Evolutionary conservation across 345 rosid genomes (phyloP).

Genomic region (Lenwebbia sp.): DNA sequence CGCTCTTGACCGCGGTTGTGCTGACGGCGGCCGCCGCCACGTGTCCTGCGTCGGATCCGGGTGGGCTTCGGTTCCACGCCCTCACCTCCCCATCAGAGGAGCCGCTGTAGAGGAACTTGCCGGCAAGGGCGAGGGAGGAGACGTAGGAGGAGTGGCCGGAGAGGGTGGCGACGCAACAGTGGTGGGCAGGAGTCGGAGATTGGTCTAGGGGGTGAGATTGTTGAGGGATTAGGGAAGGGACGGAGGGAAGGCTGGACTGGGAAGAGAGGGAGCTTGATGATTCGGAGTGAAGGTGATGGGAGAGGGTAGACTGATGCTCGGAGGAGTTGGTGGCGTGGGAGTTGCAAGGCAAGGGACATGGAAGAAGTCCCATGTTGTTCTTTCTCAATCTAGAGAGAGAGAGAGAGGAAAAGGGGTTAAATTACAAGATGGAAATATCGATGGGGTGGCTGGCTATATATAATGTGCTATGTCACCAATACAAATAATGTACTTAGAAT

Average conservation of each 20-base stretch:
- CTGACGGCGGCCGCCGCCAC: slow-evolving; percentile 9
- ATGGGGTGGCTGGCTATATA: background rate
- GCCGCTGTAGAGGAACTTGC: slow-evolving; percentile 31
- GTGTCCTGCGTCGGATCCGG: background rate
- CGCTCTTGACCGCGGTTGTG: slow-evolving; percentile 44
- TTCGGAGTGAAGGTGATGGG: slow-evolving; percentile 13
- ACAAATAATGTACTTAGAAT: background rate
- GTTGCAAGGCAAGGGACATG: slow-evolving; percentile 13
- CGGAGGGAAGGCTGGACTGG: slow-evolving; percentile 30
- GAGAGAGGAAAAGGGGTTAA: background rate
- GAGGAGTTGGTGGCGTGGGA: background rate
- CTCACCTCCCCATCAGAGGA: slow-evolving; percentile 45
- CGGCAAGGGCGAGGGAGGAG: slow-evolving; percentile 38
- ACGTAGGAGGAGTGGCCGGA: slow-evolving; percentile 35
- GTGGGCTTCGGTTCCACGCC: slow-evolving; percentile 28
- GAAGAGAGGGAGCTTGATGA: slow-evolving; percentile 44
- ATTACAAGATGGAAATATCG: background rate
- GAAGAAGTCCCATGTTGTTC: slow-evolving; percentile 20
- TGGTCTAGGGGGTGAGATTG: background rate
- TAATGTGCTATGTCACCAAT: background rate
- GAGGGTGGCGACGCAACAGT: slow-evolving; percentile 38
- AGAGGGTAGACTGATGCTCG: background rate
- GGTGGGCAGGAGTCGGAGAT: slow-evolving; percentile 3
- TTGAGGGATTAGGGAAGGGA: slow-evolving; percentile 37
- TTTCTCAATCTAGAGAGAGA: background rate